Evolutionary conservation across 1,284 basidiomycete species (phyloP), one percentile per base, ranked within the genome.

Genomic region (Moesziomyces antarcticus): DNA sequence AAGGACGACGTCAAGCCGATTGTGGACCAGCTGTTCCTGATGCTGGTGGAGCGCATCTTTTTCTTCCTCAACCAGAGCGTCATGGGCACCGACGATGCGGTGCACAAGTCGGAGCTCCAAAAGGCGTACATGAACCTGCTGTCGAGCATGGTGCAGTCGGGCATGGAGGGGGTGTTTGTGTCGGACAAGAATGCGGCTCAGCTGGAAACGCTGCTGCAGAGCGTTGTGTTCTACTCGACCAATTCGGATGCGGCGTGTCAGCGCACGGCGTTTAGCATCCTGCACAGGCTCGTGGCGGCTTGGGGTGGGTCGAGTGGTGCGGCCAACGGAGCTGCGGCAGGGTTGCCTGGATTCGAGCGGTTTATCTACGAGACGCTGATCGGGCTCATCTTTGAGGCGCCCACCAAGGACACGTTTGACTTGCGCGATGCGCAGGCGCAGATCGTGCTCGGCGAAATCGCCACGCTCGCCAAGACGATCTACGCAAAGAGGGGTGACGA

Each of bases 301-400:
- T 98, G 95, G 94, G 91, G 91, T 14, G 85, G 85, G 2, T 52
- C 49, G 5, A 77, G 76, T 27, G 57, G 60, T 43, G 44, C 46
- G 16, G 49, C 67, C 13, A 78, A 78, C 53, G 57, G 57, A 84
- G 9, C 27, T 18, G 20, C 21, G 5, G 24, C 43, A 16, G 16
- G 16, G 7, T 37, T 99, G 27, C 93, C 93, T 14, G 96, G 96
- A 1, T 99, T 98, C 82, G 94, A 97, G 77, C 88, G 89, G 14
- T 97, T 97, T 82, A 88, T 97, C 51, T 99, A 99, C 84, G 92
- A 96, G 74, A 89, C 91, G 10, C 86, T 97, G 44, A 87, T 98
- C 52, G 93, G 93, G 5, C 86, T 91, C 1, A 91, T 91, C 35
- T 97, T 99, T 83, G 88, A 90, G 22, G 90, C 97, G 5, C 90